Evolutionary conservation across 2,329 filamentous ascomycete species (phyloP).

Genomic region (Mycocentrospora acerina): DNA sequence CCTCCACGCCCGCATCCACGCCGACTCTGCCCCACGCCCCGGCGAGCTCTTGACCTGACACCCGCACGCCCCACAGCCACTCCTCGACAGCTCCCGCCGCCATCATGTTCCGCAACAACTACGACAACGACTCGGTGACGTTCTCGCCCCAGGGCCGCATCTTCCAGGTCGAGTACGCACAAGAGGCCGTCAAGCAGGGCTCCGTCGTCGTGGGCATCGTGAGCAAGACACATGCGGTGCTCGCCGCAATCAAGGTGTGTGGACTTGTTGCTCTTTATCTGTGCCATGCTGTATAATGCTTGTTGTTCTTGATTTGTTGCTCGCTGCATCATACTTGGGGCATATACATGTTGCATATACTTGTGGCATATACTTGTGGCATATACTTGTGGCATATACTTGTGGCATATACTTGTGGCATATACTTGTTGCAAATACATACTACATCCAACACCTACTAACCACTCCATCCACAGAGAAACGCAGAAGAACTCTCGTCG

Average conservation of each 20-base stretch:
- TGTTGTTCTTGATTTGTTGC: too few species aligned
- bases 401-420: too few species aligned
- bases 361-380: too few species aligned
- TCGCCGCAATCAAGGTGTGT: slow-evolving; percentile 90
- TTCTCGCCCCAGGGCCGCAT: slow-evolving; percentile 99
- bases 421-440: background rate
- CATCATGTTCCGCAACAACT: slow-evolving; percentile 99
- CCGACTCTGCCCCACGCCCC: background rate
- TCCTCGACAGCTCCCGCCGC: slow-evolving; percentile 19
- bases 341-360: too few species aligned
- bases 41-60: background rate
- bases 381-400: too few species aligned
- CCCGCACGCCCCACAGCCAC: slow-evolving; percentile 2
- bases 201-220: slow-evolving; percentile 96
- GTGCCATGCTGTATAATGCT: too few species aligned
- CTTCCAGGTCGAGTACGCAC: slow-evolving; percentile 99
- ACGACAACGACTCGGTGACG: slow-evolving; percentile 99
- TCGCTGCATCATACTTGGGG: too few species aligned
- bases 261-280: background rate
- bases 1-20: background rate
- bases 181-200: slow-evolving; percentile 98
- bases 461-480: slow-evolving; percentile 63
- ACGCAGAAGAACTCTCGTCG: slow-evolving; percentile 97
- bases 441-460: too few species aligned
- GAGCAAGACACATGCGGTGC: slow-evolving; percentile 96